phyloP scores from a whole-genome alignment of 2,329 filamentous ascomycete genomes.

The Microsporum canis region DNA sequence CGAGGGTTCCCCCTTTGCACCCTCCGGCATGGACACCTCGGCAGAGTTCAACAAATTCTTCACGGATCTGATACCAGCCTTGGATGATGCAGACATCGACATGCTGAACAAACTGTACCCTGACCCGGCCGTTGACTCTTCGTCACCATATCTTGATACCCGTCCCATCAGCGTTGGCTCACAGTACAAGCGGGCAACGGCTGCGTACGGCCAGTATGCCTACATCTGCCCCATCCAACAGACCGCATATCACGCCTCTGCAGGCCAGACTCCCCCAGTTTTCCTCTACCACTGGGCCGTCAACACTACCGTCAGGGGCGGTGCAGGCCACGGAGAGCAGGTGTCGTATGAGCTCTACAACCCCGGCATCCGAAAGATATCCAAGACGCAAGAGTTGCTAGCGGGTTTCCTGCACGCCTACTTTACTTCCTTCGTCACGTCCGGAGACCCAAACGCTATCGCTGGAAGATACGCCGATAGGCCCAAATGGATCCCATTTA shows the following conservation, averaged over 20 bases:
- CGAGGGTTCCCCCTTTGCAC: conserved; percentile 56
- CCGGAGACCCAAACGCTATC: conserved; percentile 36
- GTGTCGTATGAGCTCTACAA: conserved; percentile 39
- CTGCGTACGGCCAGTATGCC: conserved; percentile 41
- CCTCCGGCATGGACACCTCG: conserved; percentile 37
- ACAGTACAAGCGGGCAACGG: conserved; percentile 43
- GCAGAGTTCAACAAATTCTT: conserved; percentile 52
- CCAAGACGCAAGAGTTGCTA: conserved; percentile 33
- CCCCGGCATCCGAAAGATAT: conserved; percentile 25
- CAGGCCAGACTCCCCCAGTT: conserved; percentile 27
- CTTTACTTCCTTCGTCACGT: conserved; percentile 39
- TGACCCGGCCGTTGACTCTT: conserved; percentile 38
- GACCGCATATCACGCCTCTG: conserved; percentile 32
- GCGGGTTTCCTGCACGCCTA: conserved; percentile 38
- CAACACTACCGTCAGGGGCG: conserved; percentile 32
- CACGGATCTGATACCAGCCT: conserved; percentile 46
- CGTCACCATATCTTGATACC: conserved; percentile 33
- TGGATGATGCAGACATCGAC: conserved; percentile 43
- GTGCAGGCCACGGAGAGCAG: conserved; percentile 41
- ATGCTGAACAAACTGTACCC: conserved; percentile 52
- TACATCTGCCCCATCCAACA: conserved; percentile 41
- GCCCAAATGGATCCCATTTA: conserved; percentile 31
- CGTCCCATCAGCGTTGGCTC: conserved; percentile 29
- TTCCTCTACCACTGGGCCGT: conserved; percentile 47
- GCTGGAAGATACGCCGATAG: conserved; percentile 20